Evolutionary conservation across 1,284 basidiomycete species (phyloP), one percentile per base, ranked within the genome.

Genomic region (Boletus subluridellus): DNA sequence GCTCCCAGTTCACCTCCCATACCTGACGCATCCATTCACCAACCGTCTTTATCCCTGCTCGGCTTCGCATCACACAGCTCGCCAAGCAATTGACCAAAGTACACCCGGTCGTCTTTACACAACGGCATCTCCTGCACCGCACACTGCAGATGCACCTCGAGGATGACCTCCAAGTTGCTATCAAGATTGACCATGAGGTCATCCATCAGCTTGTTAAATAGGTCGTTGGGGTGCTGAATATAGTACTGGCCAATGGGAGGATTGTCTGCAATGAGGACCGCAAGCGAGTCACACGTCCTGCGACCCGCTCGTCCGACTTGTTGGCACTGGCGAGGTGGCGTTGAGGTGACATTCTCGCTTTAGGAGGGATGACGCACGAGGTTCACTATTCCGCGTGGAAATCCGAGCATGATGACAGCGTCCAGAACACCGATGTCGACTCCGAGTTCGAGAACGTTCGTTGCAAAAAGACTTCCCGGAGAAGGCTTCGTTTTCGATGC

Each of bases 361-460:
- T 21, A 17, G 11, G 15, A 59, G 58, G 39, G 59, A 55, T 54
- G 54, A 34, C 83, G 67, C 58, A 92, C 90, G 61, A 92, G 86
- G 66, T 87, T 92, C 1, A 91, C 87, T 50, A 94, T 76, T 57
- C 82, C 86, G 57, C 85, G 81, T 0, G 94, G 94, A 69, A 95
- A 94, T 1, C 92, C 92, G 26, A 95, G 82, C 83, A 94, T 91
- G 60, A 96, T 84, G 35, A 96, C 94, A 1, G 90, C 92, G 69
- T 96, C 94, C 37, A 96, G 75, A 24, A 83, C 84, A 96, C n/a
- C n/a, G n/a, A n/a, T n/a, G n/a, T n/a, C n/a, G n/a, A n/a, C n/a
- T n/a, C n/a, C n/a, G n/a, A n/a, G 82, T 72, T 96, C 94, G 12
- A 96, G 80, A 0, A 94, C 94, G 60, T 93, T 94, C 0, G 94